These are phyloP conservation scores for Globisporangium barbulae DNA, from an alignment of 352 stramenopile species.

Conservation along the genomic window DNA sequence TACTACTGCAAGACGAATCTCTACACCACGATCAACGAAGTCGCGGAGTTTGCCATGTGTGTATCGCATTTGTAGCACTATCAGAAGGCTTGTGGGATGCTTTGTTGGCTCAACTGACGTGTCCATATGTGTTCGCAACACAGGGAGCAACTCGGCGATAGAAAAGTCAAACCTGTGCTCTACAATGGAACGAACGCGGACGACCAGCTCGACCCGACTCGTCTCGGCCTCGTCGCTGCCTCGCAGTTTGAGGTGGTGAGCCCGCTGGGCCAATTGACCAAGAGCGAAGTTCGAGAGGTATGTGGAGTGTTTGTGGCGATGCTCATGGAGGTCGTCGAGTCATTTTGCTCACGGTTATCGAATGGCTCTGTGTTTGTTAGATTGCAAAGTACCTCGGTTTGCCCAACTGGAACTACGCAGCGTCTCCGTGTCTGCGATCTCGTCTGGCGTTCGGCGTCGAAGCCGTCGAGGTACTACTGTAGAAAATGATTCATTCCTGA, in stretches of 20 bases:
- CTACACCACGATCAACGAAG: constrained; percentile 92
- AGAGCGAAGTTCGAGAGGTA: constrained; percentile 81
- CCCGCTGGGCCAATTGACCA: constrained; percentile 88
- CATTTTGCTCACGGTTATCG: background rate
- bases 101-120: background rate
- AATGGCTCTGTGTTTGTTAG: constrained; percentile 9
- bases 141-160: constrained; percentile 21
- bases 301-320: background rate
- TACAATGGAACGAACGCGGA: constrained; percentile 98
- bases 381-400: constrained; percentile 89
- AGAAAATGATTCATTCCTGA: background rate
- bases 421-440: constrained; percentile 94
- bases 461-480: constrained; percentile 64
- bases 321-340: too few species aligned
- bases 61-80: background rate
- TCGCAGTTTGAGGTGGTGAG: constrained; percentile 92
- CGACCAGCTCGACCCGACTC: constrained; percentile 91
- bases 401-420: constrained; percentile 95
- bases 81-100: too few species aligned
- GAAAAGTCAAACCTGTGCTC: constrained; percentile 39
- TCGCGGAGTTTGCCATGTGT: constrained; percentile 63
- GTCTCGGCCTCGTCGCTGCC: constrained; percentile 87
- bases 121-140: background rate
- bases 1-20: constrained; percentile 98
- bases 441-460: constrained; percentile 93